These are phyloP conservation scores for Fusarium protoensiforme DNA, from an alignment of 2,329 filamentous ascomycete species.

Conservation along the genomic window DNA sequence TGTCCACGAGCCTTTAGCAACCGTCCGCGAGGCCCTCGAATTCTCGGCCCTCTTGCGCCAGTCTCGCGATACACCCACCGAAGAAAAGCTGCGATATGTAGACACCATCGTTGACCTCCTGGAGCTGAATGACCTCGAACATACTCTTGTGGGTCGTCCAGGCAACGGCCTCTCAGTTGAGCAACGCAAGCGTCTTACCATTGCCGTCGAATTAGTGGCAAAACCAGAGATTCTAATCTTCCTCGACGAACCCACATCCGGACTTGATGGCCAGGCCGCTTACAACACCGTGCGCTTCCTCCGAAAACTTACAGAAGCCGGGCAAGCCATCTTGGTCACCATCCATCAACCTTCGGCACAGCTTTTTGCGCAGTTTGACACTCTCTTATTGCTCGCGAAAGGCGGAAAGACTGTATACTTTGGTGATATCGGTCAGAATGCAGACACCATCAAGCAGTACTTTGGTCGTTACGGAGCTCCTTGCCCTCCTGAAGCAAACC, in stretches of 20 bases:
- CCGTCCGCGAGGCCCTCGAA: slow-evolving; percentile 71
- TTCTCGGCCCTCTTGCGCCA: not conserved
- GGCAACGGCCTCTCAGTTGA: slow-evolving; percentile 8
- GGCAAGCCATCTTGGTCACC: slow-evolving; percentile 72
- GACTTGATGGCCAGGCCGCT: not conserved
- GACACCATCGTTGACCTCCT: not conserved
- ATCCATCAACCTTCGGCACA: slow-evolving; percentile 74
- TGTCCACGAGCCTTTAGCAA: slow-evolving; percentile 81
- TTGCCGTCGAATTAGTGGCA: slow-evolving; percentile 66
- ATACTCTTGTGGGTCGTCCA: not conserved
- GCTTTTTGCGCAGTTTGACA: slow-evolving; percentile 72
- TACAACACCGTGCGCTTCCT: slow-evolving; percentile 41
- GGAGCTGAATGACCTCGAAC: not conserved
- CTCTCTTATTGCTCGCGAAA: slow-evolving; percentile 66
- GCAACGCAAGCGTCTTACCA: slow-evolving; percentile 61
- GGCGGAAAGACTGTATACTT: slow-evolving; percentile 73
- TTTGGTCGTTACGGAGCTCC: not conserved
- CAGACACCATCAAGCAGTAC: not conserved
- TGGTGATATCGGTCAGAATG: slow-evolving; percentile 21
- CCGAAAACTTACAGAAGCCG: slow-evolving; percentile 69
- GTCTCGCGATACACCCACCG: not conserved
- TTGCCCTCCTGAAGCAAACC: not conserved
- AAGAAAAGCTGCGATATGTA: not conserved
- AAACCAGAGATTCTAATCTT: slow-evolving; percentile 57
- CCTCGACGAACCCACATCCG: not conserved